Percentiles rank a stretch among this genome's conserved stretches.
These are phyloP conservation scores for Athelia sp. DNA, from an alignment of 1,284 basidiomycete species.

Conservation along the genomic window DNA sequence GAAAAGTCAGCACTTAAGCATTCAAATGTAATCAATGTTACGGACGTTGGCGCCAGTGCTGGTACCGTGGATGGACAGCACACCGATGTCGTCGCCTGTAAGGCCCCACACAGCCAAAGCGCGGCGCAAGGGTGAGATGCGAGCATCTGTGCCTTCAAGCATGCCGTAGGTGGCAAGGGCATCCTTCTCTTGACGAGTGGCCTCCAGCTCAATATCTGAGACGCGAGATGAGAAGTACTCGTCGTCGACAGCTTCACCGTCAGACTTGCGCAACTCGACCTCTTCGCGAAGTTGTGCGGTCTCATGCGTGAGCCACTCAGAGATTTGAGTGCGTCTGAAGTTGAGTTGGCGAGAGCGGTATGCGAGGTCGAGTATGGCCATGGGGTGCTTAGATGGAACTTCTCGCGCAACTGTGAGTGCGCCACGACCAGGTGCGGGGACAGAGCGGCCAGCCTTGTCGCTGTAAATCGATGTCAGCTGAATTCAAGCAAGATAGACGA, in stretches of 20 bases:
- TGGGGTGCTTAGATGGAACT: conserved; percentile 67
- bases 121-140: conserved; percentile 86
- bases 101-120: conserved; percentile 97
- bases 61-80: conserved; percentile 89
- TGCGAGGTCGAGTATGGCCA: conserved; percentile 74
- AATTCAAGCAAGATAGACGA: neutral
- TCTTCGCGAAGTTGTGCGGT: conserved; percentile 80
- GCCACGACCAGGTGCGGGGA: conserved; percentile 91
- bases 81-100: conserved; percentile 87
- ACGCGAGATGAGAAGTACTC: conserved; percentile 73
- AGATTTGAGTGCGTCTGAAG: conserved; percentile 91
- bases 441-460: conserved; percentile 92
- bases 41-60: conserved; percentile 90
- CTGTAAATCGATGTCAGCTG: conserved; percentile 31
- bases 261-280: conserved; percentile 54
- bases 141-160: conserved; percentile 85
- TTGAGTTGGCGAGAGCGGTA: conserved; percentile 89
- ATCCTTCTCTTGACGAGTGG: conserved; percentile 86
- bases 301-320: conserved; percentile 91
- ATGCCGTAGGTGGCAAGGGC: conserved; percentile 89
- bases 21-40: conserved; percentile 5
- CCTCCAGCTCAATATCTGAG: conserved; percentile 84
- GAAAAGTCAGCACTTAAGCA: conserved; percentile 6
- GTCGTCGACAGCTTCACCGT: conserved; percentile 52
- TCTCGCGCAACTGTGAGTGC: conserved; percentile 85